These are phyloP conservation scores for Nicotiana knightiana DNA, from an alignment of 257 asterid species.

Conservation along the genomic window DNA sequence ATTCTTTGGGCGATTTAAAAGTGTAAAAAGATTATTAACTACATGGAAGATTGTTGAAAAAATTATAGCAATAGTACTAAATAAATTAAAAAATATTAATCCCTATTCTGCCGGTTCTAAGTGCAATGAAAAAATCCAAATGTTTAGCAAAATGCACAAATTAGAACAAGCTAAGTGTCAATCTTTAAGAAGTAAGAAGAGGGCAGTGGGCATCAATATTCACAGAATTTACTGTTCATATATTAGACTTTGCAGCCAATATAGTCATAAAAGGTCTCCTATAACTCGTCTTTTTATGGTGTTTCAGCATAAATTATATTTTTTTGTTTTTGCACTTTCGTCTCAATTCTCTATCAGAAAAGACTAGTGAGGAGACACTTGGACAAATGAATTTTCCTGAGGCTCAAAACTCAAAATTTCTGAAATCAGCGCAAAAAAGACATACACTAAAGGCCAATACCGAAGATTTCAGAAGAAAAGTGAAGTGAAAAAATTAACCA, in stretches of 20 bases:
- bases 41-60: no score
- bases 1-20: no score
- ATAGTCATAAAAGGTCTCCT: neutral
- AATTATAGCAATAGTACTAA: no score
- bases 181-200: neutral
- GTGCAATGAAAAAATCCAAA: neutral
- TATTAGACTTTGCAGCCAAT: neutral
- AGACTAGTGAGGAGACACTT: neutral
- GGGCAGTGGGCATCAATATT: neutral
- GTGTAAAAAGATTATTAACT: no score
- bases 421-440: neutral
- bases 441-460: neutral
- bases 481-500: neutral
- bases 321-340: neutral
- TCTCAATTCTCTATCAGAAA: neutral
- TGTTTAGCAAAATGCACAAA: neutral
- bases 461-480: neutral
- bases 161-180: neutral
- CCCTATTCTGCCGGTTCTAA: neutral
- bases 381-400: neutral
- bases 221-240: neutral
- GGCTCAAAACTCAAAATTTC: neutral
- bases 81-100: no score
- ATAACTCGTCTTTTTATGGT: constrained; percentile 1
- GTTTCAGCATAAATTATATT: neutral